Base-by-base conservation (phyloP, 1,284 basidiomycete species). In the Sporisorium graminicola region DNA sequence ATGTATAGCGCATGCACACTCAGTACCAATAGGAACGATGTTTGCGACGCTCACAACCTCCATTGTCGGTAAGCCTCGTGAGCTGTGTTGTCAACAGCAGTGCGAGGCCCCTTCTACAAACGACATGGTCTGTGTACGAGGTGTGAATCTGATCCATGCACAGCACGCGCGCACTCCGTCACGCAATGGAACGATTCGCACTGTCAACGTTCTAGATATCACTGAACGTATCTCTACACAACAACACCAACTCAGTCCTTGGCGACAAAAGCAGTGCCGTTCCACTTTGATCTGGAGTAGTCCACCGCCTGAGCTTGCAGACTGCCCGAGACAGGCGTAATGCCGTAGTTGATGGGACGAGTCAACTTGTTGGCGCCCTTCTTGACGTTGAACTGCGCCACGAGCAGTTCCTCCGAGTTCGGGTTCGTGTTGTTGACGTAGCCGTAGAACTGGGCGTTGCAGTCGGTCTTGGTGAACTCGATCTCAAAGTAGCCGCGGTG, bases 371-470 rank as follows among this genome's bases (percentile, higher is more conserved):
- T 91, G 49, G 86, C 85, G 35, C 88, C 88, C 85, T 79, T 68
- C 57, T 77, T 75, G 60, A 86, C 85, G 42, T 81, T 80, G 75
- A 87, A 86, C 56, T 80, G 79, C 4, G 80, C 86, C 10, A 86
- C 58, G 26, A 83, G 66, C 16, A 66, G 68, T 47, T 87, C 88
- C 60, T 90, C 87, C 24, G 89, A 81, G 80, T 90, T 90, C 18
- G 89, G 84, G 60, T 83, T 74, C 87, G 88, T 88, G 67, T 89
- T 87, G 83, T 90, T 88, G 24, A 85, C 82, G 88, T 91, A 90
- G 5, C 89, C 90, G 71, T 89, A 91, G 85, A 89, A 91, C 44
- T 89, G 88, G 24, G 90, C 90, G 52, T 87, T 89, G 58, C 89
- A 81, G 40, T 80, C 63, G 24, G 58, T 53, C 55, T 66, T 65